Evolutionary conservation across 208 protist species (phyloP).

Genomic region (Phytomonas serpens): DNA sequence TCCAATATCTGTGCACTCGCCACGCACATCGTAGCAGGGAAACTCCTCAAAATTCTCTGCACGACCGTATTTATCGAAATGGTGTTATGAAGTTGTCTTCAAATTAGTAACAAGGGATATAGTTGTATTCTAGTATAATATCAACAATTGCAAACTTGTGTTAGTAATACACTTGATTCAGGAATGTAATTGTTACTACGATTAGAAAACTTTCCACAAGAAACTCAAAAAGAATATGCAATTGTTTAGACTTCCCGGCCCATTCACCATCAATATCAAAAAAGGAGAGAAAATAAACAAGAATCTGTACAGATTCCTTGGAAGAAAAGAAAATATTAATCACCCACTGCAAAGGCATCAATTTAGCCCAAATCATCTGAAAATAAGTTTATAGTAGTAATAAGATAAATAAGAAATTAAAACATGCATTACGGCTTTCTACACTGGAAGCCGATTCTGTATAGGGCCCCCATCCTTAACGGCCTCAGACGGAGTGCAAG

Average conservation of each 20-base stretch:
- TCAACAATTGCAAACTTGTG: slow-evolving; percentile 3
- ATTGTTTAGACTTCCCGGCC: neutral
- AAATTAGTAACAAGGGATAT: neutral
- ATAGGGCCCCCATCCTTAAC: neutral
- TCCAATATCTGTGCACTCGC: neutral
- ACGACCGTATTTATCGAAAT: neutral
- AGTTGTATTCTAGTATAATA: slow-evolving; percentile 2
- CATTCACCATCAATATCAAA: neutral
- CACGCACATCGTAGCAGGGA: neutral
- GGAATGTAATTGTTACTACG: neutral
- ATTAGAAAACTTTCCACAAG: neutral
- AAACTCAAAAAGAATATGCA: slow-evolving; percentile 7
- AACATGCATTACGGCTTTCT: neutral
- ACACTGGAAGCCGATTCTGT: neutral
- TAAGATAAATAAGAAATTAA: slow-evolving; percentile 8
- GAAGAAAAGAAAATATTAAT: slow-evolving; percentile 12
- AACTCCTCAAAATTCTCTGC: neutral
- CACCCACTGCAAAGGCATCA: slow-evolving; percentile 9
- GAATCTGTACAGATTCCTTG: neutral
- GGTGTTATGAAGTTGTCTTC: neutral
- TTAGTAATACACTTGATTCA: neutral
- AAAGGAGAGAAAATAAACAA: slow-evolving; percentile 1
- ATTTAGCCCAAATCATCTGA: slow-evolving; percentile 3
- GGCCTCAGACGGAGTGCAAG: too few species aligned
- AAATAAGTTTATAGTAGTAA: neutral